Base-by-base conservation (phyloP, 345 rosid species). In the Hirschfeldia incana region DNA sequence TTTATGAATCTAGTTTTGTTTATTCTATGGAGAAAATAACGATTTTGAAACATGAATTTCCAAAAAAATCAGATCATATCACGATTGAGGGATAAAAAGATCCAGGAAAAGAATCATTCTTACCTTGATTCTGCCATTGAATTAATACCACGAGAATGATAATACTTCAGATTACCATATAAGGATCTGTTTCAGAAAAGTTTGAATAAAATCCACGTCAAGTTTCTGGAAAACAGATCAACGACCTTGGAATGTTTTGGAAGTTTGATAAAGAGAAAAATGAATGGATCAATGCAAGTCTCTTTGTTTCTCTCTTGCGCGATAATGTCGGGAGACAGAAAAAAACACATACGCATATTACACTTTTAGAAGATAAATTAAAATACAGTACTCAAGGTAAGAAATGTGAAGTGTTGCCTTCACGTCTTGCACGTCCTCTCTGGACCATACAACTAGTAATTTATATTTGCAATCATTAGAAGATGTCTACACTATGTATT, bases 381-480 rank as follows among this genome's bases (percentile, higher is more conserved):
- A 77, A 70, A 70, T 26, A 73, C 80, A 70, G 63, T 26, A 73
- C 80, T 34, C 30, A 51, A 69, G 64, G 27, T 79, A 64, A 57
- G 28, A 60, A 67, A 78, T 67, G 73, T 73, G 34, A 67, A 60
- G 73, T 67, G 73, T 73, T 83, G 89, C 76, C 82, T 77, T 75
- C 89, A 85, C 87, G 88, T 84, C 82, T 79, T 77, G 79, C 88
- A 87, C 85, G 81, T 78, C 74, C 78, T 73, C 82, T 67, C 39
- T 15, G 8, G 4, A 73, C 69, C 82, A 72, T 32, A 58, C 60
- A 36, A 36, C 59, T 53, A 36, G 49, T 53, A 27, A 55, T 3
- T 55, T 77, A 70, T 77, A 59, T 12, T 64, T 53, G 5, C 27
- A 60, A 68, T 53, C 59, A 60, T 59, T 49, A 34, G 26, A 26